Evolutionary conservation across 805 yeast species (phyloP).

Genomic region (Wickerhamomyces sydowiorum): DNA sequence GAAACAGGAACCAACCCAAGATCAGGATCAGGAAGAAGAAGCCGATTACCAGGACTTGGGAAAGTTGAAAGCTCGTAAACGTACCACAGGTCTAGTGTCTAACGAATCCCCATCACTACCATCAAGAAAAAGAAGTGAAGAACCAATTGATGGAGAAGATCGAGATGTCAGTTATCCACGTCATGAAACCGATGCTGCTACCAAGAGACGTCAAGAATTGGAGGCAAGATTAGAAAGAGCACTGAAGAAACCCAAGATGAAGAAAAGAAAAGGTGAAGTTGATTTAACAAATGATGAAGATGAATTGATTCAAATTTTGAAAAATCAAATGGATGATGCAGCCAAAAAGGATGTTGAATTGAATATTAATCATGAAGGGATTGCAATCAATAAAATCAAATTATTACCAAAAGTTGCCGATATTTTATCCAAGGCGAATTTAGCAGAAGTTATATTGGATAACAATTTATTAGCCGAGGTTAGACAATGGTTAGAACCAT

Average conservation of each 20-base stretch:
- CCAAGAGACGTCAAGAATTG: constrained; percentile 62
- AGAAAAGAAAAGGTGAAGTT: constrained; percentile 76
- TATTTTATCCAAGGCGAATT: constrained; percentile 70
- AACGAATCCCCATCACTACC: not conserved
- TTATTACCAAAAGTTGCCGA: constrained; percentile 74
- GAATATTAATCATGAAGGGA: constrained; percentile 36
- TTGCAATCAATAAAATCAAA: constrained; percentile 63
- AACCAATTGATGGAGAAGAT: constrained; percentile 23
- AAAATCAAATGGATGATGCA: constrained; percentile 85
- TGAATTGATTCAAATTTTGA: constrained; percentile 74
- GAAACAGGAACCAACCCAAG: constrained; percentile 9
- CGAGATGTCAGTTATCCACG: constrained; percentile 2
- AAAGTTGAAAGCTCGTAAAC: constrained; percentile 16
- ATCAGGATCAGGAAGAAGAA: constrained; percentile 3
- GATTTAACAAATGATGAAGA: constrained; percentile 95
- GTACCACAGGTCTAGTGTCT: too few species aligned
- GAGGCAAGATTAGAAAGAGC: constrained; percentile 81
- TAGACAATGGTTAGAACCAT: constrained; percentile 95
- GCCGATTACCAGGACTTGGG: constrained; percentile 18
- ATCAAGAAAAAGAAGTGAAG: constrained; percentile 2
- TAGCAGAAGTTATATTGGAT: constrained; percentile 90
- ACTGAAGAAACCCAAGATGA: constrained; percentile 56
- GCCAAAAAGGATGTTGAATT: constrained; percentile 69
- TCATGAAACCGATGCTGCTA: constrained; percentile 18
- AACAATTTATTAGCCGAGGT: constrained; percentile 90